Conservation (phyloP, 495 filamentous ascomycete species). For the Bryoglossum gracile region DNA sequence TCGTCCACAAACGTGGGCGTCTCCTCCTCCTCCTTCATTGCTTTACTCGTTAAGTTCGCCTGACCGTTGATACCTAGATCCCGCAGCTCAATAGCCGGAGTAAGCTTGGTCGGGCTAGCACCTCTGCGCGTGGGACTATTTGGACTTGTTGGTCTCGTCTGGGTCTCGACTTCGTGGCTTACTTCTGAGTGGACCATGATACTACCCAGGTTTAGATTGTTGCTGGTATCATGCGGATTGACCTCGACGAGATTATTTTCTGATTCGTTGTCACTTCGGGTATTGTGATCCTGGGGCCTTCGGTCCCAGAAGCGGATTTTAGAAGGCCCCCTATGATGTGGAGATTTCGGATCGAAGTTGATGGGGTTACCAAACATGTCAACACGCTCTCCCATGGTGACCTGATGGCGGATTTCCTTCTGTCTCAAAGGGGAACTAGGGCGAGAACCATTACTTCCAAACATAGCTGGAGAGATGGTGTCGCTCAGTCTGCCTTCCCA, state of each 20-base stretch:
- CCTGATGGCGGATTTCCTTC: neutral
- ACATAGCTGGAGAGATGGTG: neutral
- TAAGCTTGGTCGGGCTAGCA: neutral
- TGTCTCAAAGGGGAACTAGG: neutral
- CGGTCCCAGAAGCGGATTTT: constrained; percentile 5
- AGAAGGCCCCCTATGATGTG: neutral
- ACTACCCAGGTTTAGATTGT: constrained; percentile 4
- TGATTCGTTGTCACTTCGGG: neutral
- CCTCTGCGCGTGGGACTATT: neutral
- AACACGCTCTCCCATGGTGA: neutral
- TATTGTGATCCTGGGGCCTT: no score
- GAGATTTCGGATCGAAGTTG: neutral
- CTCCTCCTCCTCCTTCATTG: constrained; percentile 14
- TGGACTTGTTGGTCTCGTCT: neutral
- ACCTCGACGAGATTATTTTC: constrained; percentile 15
- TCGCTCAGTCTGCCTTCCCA: no score
- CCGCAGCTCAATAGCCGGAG: neutral
- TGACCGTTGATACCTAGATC: neutral
- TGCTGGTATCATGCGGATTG: no score
- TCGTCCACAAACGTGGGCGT: constrained; percentile 15
- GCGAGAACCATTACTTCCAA: neutral
- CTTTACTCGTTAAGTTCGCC: neutral
- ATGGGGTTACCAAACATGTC: neutral
- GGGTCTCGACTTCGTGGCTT: constrained; percentile 2
- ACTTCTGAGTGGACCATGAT: constrained; percentile 18